Base-by-base conservation (phyloP, 2,329 filamentous ascomycete genomes). In the Gaeumannomyces tritici region DNA sequence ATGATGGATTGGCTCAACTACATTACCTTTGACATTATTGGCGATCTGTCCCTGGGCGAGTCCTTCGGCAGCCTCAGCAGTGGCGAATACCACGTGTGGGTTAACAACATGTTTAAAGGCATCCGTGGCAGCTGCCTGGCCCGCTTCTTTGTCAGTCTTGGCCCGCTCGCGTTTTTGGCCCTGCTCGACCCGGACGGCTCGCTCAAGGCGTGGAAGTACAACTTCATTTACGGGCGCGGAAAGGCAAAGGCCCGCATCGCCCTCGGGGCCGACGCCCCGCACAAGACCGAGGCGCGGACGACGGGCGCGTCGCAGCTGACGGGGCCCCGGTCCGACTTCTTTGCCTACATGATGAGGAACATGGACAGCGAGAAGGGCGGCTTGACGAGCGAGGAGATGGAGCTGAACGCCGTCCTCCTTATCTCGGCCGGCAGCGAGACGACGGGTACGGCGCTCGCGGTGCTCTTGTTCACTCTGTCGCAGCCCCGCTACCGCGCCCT, bases 1-100 rank as follows among this genome's bases (percentile, higher is more conserved):
- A 24, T 51, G 18, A 62, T 70, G 6, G 67, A 64, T 29, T 70
- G 69, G 69, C 67, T 69, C 60, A 68, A 71, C 55, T 72, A 62
- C 26, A 47, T 55, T 9, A 64, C 62, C 1, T 68, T 68, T 27
- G 66, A 68, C 55, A 33, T 58, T 15, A 33, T 58, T n/a, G 56
- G 56, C 28, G 56, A 58, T 35, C 24, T 58, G 24, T 9, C 63
- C 24, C 66, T 68, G 8, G 65, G 62, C 15, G 64, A 66, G 51
- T 63, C 65, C 1, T 67, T 68, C 56, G 61, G 63, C 61, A 62
- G 56, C 57, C 62, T 68, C 13, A 61, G 64, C 4, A 33, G 42
- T 4, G 55, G 61, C 15, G 42, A 59, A 11, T 67, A 63, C 35
- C 64, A 66, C 55, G 63, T 63, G 12, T 67, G 65, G 65, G 63